A percentile compares a stretch with the other conserved stretches of the same genome.
Evolutionary conservation across 2,329 filamentous ascomycete genomes (phyloP).

Genomic region (Ophiocordyceps camponoti-rufipedis): DNA sequence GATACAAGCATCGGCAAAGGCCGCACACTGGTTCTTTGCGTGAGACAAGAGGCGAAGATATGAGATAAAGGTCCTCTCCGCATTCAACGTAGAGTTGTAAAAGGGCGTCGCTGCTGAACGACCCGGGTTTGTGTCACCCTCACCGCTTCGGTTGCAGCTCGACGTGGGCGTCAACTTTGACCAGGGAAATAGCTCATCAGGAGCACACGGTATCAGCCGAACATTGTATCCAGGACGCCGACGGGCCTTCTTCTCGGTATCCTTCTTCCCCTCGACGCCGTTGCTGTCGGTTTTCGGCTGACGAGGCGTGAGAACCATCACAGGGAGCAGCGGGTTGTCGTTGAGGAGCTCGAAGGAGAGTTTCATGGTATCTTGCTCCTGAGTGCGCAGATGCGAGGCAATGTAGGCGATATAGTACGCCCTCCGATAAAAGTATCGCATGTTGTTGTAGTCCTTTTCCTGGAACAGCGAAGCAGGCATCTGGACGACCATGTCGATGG

Average conservation of each 20-base stretch:
- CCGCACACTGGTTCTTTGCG: conserved; percentile 48
- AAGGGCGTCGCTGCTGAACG: conserved; percentile 45
- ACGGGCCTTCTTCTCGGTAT: conserved; percentile 8
- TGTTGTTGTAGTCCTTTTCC: conserved; percentile 84
- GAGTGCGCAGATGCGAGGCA: conserved; percentile 47
- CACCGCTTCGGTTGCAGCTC: conserved; percentile 47
- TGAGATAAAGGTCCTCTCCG: conserved; percentile 52
- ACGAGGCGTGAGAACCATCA: conserved; percentile 29
- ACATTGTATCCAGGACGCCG: conserved; percentile 35
- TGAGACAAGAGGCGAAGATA: conserved; percentile 62
- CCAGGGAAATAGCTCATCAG: conserved; percentile 49
- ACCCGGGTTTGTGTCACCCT: conserved; percentile 23
- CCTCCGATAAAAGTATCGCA: conserved; percentile 87
- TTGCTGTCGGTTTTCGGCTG: conserved; percentile 1
- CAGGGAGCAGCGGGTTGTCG: conserved; percentile 60
- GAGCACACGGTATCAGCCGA: conserved; percentile 58
- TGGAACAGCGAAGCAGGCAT: conserved; percentile 73
- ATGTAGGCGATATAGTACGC: conserved; percentile 82
- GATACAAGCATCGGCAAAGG: conserved; percentile 69
- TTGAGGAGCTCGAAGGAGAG: conserved; percentile 48
- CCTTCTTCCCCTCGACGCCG: conserved; percentile 2
- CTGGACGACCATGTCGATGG: conserved; percentile 69
- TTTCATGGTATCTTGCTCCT: conserved; percentile 32
- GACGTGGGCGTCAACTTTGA: conserved; percentile 52
- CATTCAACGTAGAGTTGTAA: conserved; percentile 74